Evolutionary conservation across 805 yeast genomes (phyloP), one percentile per base, ranked within the genome.

Genomic region (Spathaspora hagerdaliae): DNA sequence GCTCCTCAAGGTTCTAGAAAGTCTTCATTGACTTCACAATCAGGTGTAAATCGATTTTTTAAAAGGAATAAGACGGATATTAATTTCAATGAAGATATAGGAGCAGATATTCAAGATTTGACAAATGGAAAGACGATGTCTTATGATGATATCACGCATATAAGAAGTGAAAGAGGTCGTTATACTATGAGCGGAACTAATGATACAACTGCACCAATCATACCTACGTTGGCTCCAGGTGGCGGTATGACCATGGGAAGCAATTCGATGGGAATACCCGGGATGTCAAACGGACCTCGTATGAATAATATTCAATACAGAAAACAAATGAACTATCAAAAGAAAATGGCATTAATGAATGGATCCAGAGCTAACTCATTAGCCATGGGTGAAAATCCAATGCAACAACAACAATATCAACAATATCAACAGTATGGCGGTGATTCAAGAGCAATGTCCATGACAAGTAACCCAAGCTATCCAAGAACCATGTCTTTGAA

Each of bases 241-340:
- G 62, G 41, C 14, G 35, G 19, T 24, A 35, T 14, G 19, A 3
- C 37, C 37, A 10, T 12, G 37, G 37, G 37, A 9, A 32, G 13
- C 35, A n/a, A 12, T 13, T 12, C 35, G 24, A 19, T 19, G 24
- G 24, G 24, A 19, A 19, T 19, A 19, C 32, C 32, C 3, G 37
- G 37, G 3, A 12, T 9, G 10, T 9, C 35, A 19, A 14, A 24
- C 10, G 37, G 38, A 6, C 39, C 39, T 26, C 12, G 36, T n/a
- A 32, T 39, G 52, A 74, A 74, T 43, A 83, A 78, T 52, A 69
- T 79, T 6, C 83, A 83, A 50, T 86, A 86, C 59, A 70, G 95
- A 53, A 85, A 85, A 53, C 83, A 77, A 52, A 73, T 82, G 75
- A 81, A 83, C 40, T 81, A 79, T 5, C 83, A 81, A 58, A 84